phyloP scores from a whole-genome alignment of 345 rosid genomes.

The Streptanthus diversifolius region DNA sequence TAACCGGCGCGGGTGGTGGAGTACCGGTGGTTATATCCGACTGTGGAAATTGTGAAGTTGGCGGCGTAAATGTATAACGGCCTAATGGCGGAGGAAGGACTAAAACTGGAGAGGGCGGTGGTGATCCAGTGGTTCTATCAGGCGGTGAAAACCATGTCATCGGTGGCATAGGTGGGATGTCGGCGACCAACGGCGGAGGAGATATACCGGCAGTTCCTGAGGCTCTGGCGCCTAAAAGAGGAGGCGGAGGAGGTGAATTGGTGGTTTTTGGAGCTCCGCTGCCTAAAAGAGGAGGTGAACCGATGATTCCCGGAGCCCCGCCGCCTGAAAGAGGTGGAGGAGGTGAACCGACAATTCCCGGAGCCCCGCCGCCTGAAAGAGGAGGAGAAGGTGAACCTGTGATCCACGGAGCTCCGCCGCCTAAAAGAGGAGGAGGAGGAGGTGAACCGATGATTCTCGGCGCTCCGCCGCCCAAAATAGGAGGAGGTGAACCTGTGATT shows the following conservation, averaged over 20 bases:
- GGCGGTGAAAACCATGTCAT: slow-evolving; percentile 27
- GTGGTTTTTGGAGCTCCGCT: not conserved
- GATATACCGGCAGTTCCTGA: not conserved
- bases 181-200: not conserved
- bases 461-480: not conserved
- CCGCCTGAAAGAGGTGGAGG: not conserved
- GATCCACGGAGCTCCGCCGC: not conserved
- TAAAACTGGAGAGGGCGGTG: slow-evolving; percentile 6
- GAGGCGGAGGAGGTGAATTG: not conserved
- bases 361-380: not conserved
- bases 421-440: not conserved
- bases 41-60: not conserved
- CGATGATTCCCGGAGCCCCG: not conserved
- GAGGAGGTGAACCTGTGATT: not conserved
- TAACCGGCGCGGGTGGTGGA: slow-evolving; percentile 7
- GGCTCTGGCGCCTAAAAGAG: not conserved
- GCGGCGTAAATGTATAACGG: slow-evolving; percentile 17
- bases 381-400: not conserved
- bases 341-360: not conserved
- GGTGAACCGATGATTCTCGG: not conserved
- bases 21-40: slow-evolving; percentile 3
- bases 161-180: slow-evolving; percentile 24
- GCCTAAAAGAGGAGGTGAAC: not conserved
- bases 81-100: slow-evolving; percentile 30
- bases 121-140: not conserved